phyloP scores from a whole-genome alignment of 2,329 filamentous ascomycete genomes.

The Hortaea sp. region DNA sequence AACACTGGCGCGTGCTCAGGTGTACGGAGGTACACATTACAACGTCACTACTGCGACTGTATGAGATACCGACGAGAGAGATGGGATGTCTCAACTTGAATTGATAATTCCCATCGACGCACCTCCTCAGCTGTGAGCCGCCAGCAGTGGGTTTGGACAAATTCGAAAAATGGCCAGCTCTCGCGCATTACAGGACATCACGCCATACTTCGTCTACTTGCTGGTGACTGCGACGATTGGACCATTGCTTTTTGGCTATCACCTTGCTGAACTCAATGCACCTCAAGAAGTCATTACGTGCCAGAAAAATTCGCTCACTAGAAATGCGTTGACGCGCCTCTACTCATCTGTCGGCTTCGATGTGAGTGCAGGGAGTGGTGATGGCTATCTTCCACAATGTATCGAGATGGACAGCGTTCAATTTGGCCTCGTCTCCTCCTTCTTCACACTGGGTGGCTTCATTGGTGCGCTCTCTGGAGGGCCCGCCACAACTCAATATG shows the following conservation, averaged over 20 bases:
- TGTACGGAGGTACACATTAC: too few relatives aligned
- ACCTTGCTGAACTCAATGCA: slow-evolving; percentile 88
- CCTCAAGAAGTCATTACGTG: slow-evolving; percentile 91
- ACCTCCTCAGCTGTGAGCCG: too few relatives aligned
- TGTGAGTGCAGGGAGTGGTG: slow-evolving; percentile 26
- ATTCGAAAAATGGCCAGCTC: slow-evolving; percentile 1
- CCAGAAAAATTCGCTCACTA: slow-evolving; percentile 44
- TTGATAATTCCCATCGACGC: too few relatives aligned
- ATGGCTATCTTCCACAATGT: slow-evolving; percentile 53
- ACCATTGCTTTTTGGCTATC: slow-evolving; percentile 88
- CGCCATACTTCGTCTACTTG: slow-evolving; percentile 66
- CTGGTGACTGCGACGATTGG: slow-evolving; percentile 71
- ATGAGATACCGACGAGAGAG: too few relatives aligned
- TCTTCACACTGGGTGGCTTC: slow-evolving; percentile 84
- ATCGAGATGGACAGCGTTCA: slow-evolving; percentile 76
- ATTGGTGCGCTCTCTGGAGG: slow-evolving; percentile 72
- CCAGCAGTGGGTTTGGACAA: too few relatives aligned
- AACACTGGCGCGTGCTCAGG: too few relatives aligned
- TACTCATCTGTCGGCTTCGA: slow-evolving; percentile 53
- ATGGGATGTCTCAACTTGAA: too few relatives aligned
- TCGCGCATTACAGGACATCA: slow-evolving; percentile 40
- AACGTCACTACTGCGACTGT: too few relatives aligned
- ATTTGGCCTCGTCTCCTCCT: slow-evolving; percentile 78
- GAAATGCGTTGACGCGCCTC: slow-evolving; percentile 9
- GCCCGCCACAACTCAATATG: slow-evolving; percentile 65